Percentiles rank a stretch among this genome's conserved stretches.
Conservation (phyloP, 441 rosid species). For the Eugenia klotzschiana region DNA sequence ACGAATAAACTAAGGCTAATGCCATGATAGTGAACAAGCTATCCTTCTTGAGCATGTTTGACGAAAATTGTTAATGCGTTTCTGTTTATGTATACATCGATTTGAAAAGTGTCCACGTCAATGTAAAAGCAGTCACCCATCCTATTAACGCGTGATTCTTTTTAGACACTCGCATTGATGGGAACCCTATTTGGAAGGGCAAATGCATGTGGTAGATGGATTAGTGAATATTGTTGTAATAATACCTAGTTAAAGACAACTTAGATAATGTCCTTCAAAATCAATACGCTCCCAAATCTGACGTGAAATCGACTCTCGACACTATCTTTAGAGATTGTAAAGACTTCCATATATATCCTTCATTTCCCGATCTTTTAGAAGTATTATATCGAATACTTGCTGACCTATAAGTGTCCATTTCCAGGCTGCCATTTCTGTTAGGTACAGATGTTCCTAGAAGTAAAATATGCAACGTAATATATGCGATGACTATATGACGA, state of each 20-base stretch:
- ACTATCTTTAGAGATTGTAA: not conserved
- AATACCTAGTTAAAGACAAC: not conserved
- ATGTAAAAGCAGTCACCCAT: not conserved
- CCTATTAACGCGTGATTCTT: not conserved
- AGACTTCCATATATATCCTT: not conserved
- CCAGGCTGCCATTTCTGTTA: not conserved
- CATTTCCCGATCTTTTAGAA: not conserved
- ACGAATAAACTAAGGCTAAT: not conserved
- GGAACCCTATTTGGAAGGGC: not conserved
- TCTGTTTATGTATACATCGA: not conserved
- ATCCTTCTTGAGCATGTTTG: not conserved
- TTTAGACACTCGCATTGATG: not conserved
- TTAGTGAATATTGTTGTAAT: not conserved
- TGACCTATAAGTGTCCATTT: not conserved
- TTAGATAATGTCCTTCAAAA: not conserved
- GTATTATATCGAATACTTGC: not conserved
- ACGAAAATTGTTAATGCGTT: not conserved
- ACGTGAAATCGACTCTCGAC: not conserved
- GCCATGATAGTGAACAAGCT: not conserved
- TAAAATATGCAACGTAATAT: not conserved
- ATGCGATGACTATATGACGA: not conserved
- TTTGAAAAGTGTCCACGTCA: not conserved
- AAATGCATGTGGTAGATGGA: not conserved
- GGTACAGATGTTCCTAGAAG: not conserved
- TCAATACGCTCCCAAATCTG: not conserved